Base-by-base conservation (phyloP, 1,284 basidiomycete genomes). In the Vanrija humicola region DNA sequence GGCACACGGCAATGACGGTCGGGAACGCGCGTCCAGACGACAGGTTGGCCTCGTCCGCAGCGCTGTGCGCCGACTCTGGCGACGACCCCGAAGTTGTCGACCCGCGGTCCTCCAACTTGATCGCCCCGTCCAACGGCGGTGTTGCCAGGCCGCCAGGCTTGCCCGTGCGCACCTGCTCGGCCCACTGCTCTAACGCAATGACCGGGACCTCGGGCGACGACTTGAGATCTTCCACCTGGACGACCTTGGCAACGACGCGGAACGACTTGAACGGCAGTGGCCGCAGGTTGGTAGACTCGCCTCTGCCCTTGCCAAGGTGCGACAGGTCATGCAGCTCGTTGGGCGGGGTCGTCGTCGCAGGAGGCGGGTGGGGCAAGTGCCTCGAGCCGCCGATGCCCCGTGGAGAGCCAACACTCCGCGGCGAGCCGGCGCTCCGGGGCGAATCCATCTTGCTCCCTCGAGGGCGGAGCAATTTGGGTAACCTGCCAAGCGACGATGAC, bases 1-100 rank as follows among this genome's bases (percentile, higher is more conserved):
- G 75, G 56, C 75, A 77, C 21, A 77, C 74, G 6, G 70, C 75
- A 47, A 77, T 70, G 56, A 77, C 74, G 3, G 74, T 77, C 9
- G 75, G 74, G 62, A 77, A 75, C 28, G 64, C 66, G 21, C 70
- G 66, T 5, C 73, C 72, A 12, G 45, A 38, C 19, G 48, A 52
- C 46, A 6, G 18, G 7, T 21, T 23, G 16, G 14, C 6, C n/a
- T 50, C 56, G 16, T 12, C 18, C 2, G 50, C 16, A 14, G 23
- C 16, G 26, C 38, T 23, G 19, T 15, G 38, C 42, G 43, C 23
- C 25, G 47, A 39, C 2, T 18, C 23, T 1, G 43, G 29, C 25
- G 45, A 15, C 18, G 45, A 14, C 12, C 16, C 18, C 26, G 44
- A 23, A 3, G 26, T 28, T 26, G 43, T 38, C 25, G 38, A 9